Conservation (phyloP, 129 eudicot genomes). For the Calendula officinalis region DNA sequence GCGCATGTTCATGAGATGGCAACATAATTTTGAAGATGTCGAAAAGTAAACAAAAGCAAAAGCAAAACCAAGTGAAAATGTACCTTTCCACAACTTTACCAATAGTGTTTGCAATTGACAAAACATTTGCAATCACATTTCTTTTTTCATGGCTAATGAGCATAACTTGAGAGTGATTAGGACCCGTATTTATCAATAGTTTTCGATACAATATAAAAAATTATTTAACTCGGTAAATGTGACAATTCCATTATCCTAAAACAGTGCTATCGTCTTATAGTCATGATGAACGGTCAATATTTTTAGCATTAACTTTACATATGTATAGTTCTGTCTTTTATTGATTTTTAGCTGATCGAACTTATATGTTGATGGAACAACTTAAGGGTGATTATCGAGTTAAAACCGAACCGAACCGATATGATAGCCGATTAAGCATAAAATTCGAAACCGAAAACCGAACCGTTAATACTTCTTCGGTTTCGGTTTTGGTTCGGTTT, state of each 20-base stretch:
- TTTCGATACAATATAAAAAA: slow-evolving; percentile 3
- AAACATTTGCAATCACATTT: slow-evolving; percentile 29
- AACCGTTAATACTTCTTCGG: no score
- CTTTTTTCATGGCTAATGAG: slow-evolving; percentile 19
- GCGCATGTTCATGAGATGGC: background rate
- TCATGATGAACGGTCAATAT: slow-evolving; percentile 9
- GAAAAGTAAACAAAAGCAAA: slow-evolving; percentile 10
- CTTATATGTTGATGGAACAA: background rate
- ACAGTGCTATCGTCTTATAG: background rate
- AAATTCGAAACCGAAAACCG: no score
- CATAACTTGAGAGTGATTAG: slow-evolving; percentile 14
- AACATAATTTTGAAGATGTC: slow-evolving; percentile 8
- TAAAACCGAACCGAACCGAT: no score
- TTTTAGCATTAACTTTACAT: background rate
- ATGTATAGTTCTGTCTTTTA: no score
- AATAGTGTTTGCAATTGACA: slow-evolving; percentile 29
- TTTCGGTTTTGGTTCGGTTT: no score
- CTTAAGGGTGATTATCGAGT: no score
- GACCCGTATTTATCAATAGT: slow-evolving; percentile 16
- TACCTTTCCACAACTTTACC: slow-evolving; percentile 35
- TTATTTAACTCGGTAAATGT: slow-evolving; percentile 4
- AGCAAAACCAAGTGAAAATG: slow-evolving; percentile 15
- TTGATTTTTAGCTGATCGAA: background rate
- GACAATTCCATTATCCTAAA: slow-evolving; percentile 17
- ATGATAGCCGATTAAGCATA: no score